A percentile compares a stretch with the other conserved stretches of the same genome.
Conservation (phyloP, 768 basidiomycete species). For the Leccinum boreale region DNA sequence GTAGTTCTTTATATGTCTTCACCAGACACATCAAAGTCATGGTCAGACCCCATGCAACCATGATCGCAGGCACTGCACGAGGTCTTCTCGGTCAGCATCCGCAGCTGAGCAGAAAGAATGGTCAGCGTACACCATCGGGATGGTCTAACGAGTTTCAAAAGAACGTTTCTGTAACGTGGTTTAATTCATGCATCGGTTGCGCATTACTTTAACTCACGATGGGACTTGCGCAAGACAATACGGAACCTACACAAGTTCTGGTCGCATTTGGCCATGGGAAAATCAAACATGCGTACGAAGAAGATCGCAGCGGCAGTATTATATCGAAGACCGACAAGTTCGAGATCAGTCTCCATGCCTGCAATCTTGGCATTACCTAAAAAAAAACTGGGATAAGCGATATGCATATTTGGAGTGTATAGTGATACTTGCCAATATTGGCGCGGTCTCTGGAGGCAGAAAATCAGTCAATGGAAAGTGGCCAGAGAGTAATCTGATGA, state of each 20-base stretch:
- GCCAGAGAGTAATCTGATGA: background rate
- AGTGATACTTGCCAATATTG: constrained; percentile 37
- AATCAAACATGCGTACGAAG: constrained; percentile 24
- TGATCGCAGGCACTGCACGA: constrained; percentile 35
- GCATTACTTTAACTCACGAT: constrained; percentile 28
- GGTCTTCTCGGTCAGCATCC: constrained; percentile 2
- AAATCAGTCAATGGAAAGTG: background rate
- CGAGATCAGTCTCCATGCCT: constrained; percentile 40
- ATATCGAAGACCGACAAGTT: constrained; percentile 35
- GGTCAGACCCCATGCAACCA: constrained; percentile 37
- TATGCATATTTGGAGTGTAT: background rate
- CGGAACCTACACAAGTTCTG: constrained; percentile 23
- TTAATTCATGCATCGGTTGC: background rate
- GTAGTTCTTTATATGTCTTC: constrained; percentile 25
- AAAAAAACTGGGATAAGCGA: constrained; percentile 3
- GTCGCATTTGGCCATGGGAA: background rate
- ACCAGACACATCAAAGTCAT: constrained; percentile 39
- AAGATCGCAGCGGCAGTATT: constrained; percentile 39
- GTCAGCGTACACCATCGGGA: constrained; percentile 32
- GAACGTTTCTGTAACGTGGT: constrained; percentile 30
- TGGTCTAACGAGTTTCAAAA: constrained; percentile 31
- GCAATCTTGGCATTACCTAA: constrained; percentile 43
- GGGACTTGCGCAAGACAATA: constrained; percentile 39
- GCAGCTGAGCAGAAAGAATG: background rate
- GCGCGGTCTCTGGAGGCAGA: constrained; percentile 36